Evolutionary conservation across 805 yeast species (phyloP).

Genomic region (Candida wancherniae): DNA sequence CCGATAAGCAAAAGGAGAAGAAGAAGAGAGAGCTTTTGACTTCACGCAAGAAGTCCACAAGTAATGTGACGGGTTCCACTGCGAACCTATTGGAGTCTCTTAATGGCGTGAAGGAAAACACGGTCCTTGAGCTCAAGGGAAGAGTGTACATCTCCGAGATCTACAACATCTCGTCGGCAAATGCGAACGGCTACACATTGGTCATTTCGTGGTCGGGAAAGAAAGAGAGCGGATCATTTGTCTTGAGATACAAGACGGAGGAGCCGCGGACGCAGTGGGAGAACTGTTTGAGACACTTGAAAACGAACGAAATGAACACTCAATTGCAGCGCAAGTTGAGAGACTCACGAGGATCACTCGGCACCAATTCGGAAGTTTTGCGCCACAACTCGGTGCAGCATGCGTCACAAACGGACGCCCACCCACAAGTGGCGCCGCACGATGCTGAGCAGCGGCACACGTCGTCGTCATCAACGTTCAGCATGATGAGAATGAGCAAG

Average conservation of each 20-base stretch:
- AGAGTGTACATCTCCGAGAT: constrained; percentile 72
- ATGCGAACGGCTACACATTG: constrained; percentile 49
- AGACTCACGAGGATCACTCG: constrained; percentile 29
- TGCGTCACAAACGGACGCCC: constrained; percentile 2
- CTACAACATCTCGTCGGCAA: constrained; percentile 36
- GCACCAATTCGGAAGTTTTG: constrained; percentile 15
- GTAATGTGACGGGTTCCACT: constrained; percentile 38
- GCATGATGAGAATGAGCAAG: constrained; percentile 35
- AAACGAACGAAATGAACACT: constrained; percentile 36
- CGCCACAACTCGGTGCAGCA: constrained; percentile 1
- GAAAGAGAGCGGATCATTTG: constrained; percentile 80
- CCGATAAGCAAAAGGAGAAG: constrained; percentile 28
- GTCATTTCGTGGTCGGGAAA: constrained; percentile 80
- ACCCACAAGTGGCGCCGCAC: constrained; percentile 20
- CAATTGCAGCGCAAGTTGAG: constrained; percentile 34
- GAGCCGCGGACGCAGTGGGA: constrained; percentile 85
- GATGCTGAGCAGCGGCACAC: constrained; percentile 36
- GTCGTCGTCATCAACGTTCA: constrained; percentile 39
- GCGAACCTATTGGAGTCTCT: constrained; percentile 33
- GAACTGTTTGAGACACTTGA: constrained; percentile 49
- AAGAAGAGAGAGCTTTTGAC: constrained; percentile 39
- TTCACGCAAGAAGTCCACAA: constrained; percentile 45
- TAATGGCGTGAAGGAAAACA: constrained; percentile 23
- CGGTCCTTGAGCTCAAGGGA: constrained; percentile 61
- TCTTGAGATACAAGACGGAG: constrained; percentile 76